phyloP scores from a whole-genome alignment of 306 rosid genomes.

The Castanea sativa region DNA sequence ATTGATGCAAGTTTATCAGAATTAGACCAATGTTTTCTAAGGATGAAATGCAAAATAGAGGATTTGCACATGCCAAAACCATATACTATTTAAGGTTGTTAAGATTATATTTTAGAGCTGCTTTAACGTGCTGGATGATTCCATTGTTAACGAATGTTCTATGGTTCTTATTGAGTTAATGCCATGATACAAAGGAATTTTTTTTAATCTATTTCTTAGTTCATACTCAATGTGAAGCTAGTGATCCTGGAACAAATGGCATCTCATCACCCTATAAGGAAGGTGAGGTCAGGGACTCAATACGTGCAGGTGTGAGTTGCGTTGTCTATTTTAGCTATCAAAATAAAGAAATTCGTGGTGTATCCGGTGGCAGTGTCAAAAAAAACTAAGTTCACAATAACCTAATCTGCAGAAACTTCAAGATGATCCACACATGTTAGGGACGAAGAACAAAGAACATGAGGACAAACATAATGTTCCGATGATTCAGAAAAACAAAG shows the following conservation, averaged over 20 bases:
- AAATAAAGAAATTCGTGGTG: not conserved
- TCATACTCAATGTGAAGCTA: not conserved
- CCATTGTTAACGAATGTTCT: not conserved
- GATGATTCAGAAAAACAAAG: conserved; percentile 51
- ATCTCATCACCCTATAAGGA: not conserved
- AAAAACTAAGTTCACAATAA: conserved; percentile 20
- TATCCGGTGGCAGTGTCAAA: not conserved
- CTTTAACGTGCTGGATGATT: conserved; percentile 1
- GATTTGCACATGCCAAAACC: conserved; percentile 50
- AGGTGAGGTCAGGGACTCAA: not conserved
- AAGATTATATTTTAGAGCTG: not conserved
- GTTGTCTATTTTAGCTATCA: not conserved
- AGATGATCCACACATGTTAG: conserved; percentile 63
- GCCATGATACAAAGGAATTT: not conserved
- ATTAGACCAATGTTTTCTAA: conserved; percentile 22
- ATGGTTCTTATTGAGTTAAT: not conserved
- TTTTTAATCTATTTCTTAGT: not conserved
- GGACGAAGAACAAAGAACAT: conserved; percentile 65
- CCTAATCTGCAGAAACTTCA: conserved; percentile 67
- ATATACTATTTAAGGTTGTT: conserved; percentile 50
- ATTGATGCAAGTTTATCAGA: conserved; percentile 47
- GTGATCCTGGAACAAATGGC: not conserved
- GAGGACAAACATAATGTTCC: conserved; percentile 56
- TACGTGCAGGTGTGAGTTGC: not conserved
- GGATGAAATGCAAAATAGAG: conserved; percentile 43